Conservation (phyloP, 2,329 filamentous ascomycete genomes). For the Botryotinia globosa region DNA sequence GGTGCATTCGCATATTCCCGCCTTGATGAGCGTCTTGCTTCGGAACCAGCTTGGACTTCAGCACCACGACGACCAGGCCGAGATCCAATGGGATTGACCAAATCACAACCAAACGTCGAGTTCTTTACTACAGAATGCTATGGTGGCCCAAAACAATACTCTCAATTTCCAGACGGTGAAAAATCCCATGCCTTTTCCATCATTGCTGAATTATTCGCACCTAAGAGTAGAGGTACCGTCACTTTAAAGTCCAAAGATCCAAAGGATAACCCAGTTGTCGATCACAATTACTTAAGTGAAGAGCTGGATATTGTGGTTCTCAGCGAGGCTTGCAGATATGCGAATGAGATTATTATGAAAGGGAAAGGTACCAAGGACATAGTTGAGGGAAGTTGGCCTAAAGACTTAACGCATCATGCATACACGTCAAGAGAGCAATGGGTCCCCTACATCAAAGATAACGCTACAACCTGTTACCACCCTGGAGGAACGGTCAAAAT, state of each 20-base stretch:
- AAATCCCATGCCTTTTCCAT: constrained; percentile 56
- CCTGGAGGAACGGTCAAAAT: constrained; percentile 57
- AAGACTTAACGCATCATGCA: constrained; percentile 49
- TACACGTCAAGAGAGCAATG: constrained; percentile 56
- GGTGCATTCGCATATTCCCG: constrained; percentile 60
- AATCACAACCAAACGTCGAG: constrained; percentile 58
- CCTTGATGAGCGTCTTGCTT: constrained; percentile 56
- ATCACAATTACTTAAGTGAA: constrained; percentile 57
- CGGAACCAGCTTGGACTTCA: constrained; percentile 53
- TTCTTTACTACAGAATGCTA: constrained; percentile 63
- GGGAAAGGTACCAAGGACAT: constrained; percentile 57
- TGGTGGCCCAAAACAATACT: constrained; percentile 57
- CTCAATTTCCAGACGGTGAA: constrained; percentile 49
- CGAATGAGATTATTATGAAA: constrained; percentile 58
- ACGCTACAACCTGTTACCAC: constrained; percentile 62
- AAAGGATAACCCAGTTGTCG: constrained; percentile 51
- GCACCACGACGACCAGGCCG: constrained; percentile 49
- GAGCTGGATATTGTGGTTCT: constrained; percentile 58
- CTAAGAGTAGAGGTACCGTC: constrained; percentile 56
- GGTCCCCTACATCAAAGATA: constrained; percentile 54
- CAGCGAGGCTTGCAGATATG: constrained; percentile 56
- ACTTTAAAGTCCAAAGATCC: constrained; percentile 49
- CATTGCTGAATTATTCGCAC: constrained; percentile 56
- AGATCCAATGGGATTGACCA: constrained; percentile 60
- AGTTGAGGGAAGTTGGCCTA: constrained; percentile 59